Evolutionary conservation across 805 yeast species (phyloP).

Genomic region (Candida incommunis): DNA sequence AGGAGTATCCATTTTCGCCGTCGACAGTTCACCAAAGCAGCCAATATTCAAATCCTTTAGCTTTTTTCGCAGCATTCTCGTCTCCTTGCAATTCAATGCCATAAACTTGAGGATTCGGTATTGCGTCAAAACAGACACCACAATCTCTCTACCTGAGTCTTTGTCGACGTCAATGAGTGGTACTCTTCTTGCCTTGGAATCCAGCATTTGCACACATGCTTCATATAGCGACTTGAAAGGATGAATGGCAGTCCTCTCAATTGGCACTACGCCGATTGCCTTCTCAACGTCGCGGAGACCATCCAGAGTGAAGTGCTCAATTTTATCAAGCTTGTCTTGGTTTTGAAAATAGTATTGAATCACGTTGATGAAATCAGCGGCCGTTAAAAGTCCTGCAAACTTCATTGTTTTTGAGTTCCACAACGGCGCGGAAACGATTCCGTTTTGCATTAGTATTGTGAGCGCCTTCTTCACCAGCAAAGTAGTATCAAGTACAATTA

Average conservation of each 20-base stretch:
- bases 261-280: conserved; percentile 72
- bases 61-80: conserved; percentile 67
- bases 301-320: conserved; percentile 71
- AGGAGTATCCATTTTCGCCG: conserved; percentile 81
- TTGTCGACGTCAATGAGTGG: conserved; percentile 93
- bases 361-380: conserved; percentile 86
- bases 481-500: conserved; percentile 87
- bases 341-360: conserved; percentile 81
- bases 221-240: conserved; percentile 83
- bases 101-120: conserved; percentile 92
- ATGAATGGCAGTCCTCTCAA: conserved; percentile 78
- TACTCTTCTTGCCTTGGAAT: conserved; percentile 78
- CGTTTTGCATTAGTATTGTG: conserved; percentile 79
- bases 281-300: conserved; percentile 78
- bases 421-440: conserved; percentile 89
- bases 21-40: conserved; percentile 41
- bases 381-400: conserved; percentile 88
- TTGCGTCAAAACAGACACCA: conserved; percentile 89
- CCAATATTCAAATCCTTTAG: conserved; percentile 57
- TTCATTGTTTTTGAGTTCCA: conserved; percentile 85
- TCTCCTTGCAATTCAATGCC: conserved; percentile 90
- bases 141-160: conserved; percentile 83
- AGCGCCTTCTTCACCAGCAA: conserved; percentile 79
- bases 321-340: conserved; percentile 78
- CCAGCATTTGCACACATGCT: conserved; percentile 85